Base-by-base conservation (phyloP, 352 stramenopile species). In the Globisporangium radiosum region DNA sequence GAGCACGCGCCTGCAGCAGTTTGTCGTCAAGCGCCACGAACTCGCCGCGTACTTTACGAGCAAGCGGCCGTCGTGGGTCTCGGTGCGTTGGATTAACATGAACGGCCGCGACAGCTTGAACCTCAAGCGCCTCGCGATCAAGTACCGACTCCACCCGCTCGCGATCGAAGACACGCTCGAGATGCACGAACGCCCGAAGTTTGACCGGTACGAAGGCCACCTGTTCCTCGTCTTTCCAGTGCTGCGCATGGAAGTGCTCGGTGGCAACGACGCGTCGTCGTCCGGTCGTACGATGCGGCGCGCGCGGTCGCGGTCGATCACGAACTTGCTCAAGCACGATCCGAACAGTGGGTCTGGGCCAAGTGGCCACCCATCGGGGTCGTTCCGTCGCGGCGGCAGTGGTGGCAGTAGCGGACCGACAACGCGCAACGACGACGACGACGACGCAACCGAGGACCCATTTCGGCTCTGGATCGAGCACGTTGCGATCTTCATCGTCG, bases 141-240 rank as follows among this genome's bases (percentile, higher is more conserved):
- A 94, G 70, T 92, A 94, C 64, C 75, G 81, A 17, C 66, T 95
- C 7, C 87, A 95, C 52, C 86, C 86, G 14, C 72, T 95, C 0
- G 86, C 85, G 3, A 81, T 95, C 17, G 86, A 95, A 57, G 86
- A 95, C 59, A 92, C 78, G 19, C 85, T 95, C 33, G 81, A 94
- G 60, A 82, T 88, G n/a, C 81, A 92, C 60, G 81, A 94, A 60
- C 79, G 85, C 4, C 83, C 87, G 9, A 95, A 95, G 52, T 88
- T 94, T 47, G 87, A 94, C 64, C 76, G 79, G 48, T 94, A 93
- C 53, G 81, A 94, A 38, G 83, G 74, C 14, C 87, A 95, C 59
- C 63, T 92, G 33, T 94, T 94, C 48, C 69, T 94, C 7, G 78
- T 92, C 6, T 94, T 95, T 42, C 85, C 85, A 0, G 76, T 94